Base-by-base conservation (phyloP, 1,284 basidiomycete genomes). In the Pulchroboletus neoregius region DNA sequence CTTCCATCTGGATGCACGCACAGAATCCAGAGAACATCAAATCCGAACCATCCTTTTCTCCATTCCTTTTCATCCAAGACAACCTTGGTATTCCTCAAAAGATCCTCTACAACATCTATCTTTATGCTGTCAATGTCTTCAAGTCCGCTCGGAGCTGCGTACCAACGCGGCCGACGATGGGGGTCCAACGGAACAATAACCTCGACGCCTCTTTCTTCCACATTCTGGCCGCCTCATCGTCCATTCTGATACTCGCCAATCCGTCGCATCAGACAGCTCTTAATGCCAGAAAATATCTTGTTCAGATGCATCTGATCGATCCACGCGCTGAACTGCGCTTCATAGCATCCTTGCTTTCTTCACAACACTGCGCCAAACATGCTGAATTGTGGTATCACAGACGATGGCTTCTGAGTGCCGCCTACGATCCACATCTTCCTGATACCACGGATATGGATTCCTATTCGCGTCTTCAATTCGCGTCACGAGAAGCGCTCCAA, bases 11-110 rank as follows among this genome's bases (percentile, higher is more conserved):
- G 56, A 46, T 15, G 22, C 40, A 28, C 11, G 11, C 41, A 12
- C 39, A 43, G 13, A 27, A 43, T 24, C 26, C 38, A 32, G 36
- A 45, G 5, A 41, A 34, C 15, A 35, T 35, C 10, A 48, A 43
- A 6, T 30, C 39, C 2, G 45, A 45, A n/a, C 31, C 39, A 3
- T 44, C 43, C 5, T 49, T 49, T 37, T 5, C 36, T 26, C 81
- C 82, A 4, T 84, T 82, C 58, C 59, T 85, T 11, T 69, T 77
- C 48, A 49, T 71, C 13, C 77, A 83, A 37, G 71, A 72, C 8
- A 72, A 87, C 48, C 72, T 87, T n/a, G 84, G 84, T 0, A 66
- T 87, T 22, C 82, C 82, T 1, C 71, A 78, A 54, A 81, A 79
- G 53, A 54, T 73, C 5, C 69, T 84, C 1, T 74, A 73, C 57